Evolutionary conservation across 2,329 filamentous ascomycete species (phyloP), one percentile per base, ranked within the genome.

Genomic region (Epichloe glyceriae): DNA sequence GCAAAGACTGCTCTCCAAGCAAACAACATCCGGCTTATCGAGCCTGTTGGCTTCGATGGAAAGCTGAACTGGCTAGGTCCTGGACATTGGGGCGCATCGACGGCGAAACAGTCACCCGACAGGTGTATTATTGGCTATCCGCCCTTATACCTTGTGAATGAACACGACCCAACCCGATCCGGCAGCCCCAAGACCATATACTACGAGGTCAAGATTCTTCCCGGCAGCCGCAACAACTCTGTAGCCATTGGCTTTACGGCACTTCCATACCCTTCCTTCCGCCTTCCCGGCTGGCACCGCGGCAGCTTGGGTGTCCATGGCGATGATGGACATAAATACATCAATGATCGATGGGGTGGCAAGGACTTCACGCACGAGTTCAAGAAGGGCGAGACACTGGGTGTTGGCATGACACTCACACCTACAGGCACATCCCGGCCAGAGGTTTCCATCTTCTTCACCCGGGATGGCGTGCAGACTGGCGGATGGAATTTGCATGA

Each of bases 261-360:
- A 1, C 77, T 84, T 46, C 87, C 87, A 7, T 91, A 89, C 61
- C 87, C 87, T 6, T 73, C 76, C 0, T 91, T 88, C 70, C 77
- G 87, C 7, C 75, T 90, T 53, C 87, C 87, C 0, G 87, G 87
- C 2, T 91, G 86, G 87, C 84, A 93, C 62, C 76, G 86, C 35
- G 86, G 78, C 17, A 84, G 80, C 55, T 61, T 90, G 14, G 87
- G 74, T 1, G 79, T 91, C n/a, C 87, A 91, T 62, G 82, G 83
- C 45, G 87, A 91, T 63, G 87, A 91, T 64, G 87, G 87, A 0
- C 76, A 83, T 58, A 77, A 78, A 63, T 93, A 85, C 63, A 74
- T 88, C 59, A 88, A 89, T 61, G 84, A 91, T 63, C 73, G 74
- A 7, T 85, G 77, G 72, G 86, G 87, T 20, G 87, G 87, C 17